Base-by-base conservation (phyloP, 2,329 filamentous ascomycete genomes). In the Zymoseptoria tritici region DNA sequence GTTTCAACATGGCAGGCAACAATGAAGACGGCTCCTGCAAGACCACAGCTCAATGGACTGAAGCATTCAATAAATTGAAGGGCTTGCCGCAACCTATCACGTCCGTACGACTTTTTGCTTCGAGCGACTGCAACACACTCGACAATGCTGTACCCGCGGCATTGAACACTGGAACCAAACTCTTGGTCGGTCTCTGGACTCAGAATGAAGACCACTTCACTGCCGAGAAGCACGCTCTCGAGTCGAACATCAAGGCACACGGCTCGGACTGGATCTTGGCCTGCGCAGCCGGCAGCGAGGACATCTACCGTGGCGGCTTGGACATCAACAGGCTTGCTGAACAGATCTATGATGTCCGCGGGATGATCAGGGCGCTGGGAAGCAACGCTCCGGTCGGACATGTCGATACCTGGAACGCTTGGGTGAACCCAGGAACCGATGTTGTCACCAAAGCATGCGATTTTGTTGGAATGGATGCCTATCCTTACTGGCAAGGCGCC, bases 211-310 rank as follows among this genome's bases (percentile, higher is more conserved):
- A 74, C 57, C 82, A 79, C 72, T 87, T 81, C 71, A 75, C 79
- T 64, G 78, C 79, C 56, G 85, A 88, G 78, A 81, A 87, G 69
- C 77, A 68, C 64, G 85, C 85, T 19, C 76, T 88, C 49, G 75
- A 83, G 68, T 74, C 78, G 59, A 85, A 83, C 20, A 77, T 88
- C 57, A 69, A 76, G 62, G 75, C 76, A 67, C 78, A 82, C 70
- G 85, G 84, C 66, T 70, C 78, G 59, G 79, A 82, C 68, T 83
- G 85, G 71, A 78, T 87, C 65, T 81, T 86, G 51, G 85, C 83
- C 60, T 81, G 87, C 67, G 85, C 82, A 60, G 84, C 88, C 56
- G 86, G 86, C 51, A 84, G 80, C 68, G 86, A 89, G 77, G 85
- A 87, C 68, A 77, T 88, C 49, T 89, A 88, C 80, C 81, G 86